phyloP scores from a whole-genome alignment of 805 yeast species.

The Debaryomyces tyrocola region DNA sequence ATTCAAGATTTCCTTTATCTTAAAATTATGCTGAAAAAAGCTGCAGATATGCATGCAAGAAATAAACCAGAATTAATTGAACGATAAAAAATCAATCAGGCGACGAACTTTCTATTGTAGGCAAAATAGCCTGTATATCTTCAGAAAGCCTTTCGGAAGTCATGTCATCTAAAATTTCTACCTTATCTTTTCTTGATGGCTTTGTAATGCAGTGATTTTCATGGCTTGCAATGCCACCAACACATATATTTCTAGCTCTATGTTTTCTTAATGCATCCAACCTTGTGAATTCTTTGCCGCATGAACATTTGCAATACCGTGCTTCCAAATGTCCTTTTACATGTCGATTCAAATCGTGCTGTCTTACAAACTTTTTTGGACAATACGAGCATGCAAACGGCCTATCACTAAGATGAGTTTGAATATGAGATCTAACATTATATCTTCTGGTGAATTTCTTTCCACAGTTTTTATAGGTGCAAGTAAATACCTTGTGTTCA shows the following conservation, averaged over 20 bases:
- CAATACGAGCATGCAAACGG: conserved; percentile 85
- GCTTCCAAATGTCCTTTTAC: conserved; percentile 80
- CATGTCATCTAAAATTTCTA: conserved; percentile 9
- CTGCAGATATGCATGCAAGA: background rate
- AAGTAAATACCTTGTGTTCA: conserved; percentile 65
- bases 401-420: conserved; percentile 91
- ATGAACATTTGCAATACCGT: conserved; percentile 68
- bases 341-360: conserved; percentile 91
- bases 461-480: conserved; percentile 76
- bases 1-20: background rate
- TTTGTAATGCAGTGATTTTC: conserved; percentile 21
- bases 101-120: background rate
- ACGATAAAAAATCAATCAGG: too few relatives aligned
- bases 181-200: conserved; percentile 15
- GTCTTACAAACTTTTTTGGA: conserved; percentile 85
- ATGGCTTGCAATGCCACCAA: conserved; percentile 56
- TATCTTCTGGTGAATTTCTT: conserved; percentile 85
- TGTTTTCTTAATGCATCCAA: conserved; percentile 88
- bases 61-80: background rate
- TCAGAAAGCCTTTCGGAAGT: conserved; percentile 8
- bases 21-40: background rate
- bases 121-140: background rate
- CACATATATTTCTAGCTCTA: conserved; percentile 72
- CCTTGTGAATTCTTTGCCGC: conserved; percentile 92
- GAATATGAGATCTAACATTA: conserved; percentile 92